phyloP scores from a whole-genome alignment of 345 rosid genomes.

The Balakata baccata region DNA sequence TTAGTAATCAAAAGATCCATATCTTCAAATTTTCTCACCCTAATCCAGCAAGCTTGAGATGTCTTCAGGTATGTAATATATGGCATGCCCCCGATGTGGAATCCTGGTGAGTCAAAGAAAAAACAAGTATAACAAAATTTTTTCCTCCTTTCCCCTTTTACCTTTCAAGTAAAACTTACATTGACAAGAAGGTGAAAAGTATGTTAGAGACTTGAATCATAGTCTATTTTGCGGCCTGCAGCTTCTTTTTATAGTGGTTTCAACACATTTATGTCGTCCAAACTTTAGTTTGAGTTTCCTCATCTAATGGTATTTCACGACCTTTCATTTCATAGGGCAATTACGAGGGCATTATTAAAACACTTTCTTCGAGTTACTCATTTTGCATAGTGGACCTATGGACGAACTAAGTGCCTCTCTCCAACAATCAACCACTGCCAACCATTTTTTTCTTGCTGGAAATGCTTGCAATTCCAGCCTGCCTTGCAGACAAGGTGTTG shows the following conservation, averaged over 20 bases:
- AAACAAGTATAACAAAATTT: not conserved
- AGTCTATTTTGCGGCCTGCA: constrained; percentile 6
- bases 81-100: not conserved
- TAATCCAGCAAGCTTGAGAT: constrained; percentile 1
- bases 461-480: not conserved
- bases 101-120: not conserved
- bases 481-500: not conserved
- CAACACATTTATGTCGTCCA: not conserved
- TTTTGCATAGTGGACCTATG: not conserved
- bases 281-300: not conserved
- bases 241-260: constrained; percentile 7
- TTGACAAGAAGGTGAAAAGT: not conserved
- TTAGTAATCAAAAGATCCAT: not conserved
- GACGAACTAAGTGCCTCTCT: constrained; percentile 1
- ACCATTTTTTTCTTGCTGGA: not conserved
- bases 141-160: not conserved
- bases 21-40: not conserved
- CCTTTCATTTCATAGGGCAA: not conserved
- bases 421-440: constrained; percentile 3
- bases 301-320: not conserved
- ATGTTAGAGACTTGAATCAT: not conserved
- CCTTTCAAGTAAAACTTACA: not conserved
- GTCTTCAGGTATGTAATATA: constrained; percentile 20
- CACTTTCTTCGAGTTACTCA: not conserved
- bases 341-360: not conserved